Percentiles rank a stretch among this genome's conserved stretches.
These are phyloP conservation scores for Schoenoplectus tabernaemontani DNA, from an alignment of 202 grass and related monocot species.

Conservation along the genomic window DNA sequence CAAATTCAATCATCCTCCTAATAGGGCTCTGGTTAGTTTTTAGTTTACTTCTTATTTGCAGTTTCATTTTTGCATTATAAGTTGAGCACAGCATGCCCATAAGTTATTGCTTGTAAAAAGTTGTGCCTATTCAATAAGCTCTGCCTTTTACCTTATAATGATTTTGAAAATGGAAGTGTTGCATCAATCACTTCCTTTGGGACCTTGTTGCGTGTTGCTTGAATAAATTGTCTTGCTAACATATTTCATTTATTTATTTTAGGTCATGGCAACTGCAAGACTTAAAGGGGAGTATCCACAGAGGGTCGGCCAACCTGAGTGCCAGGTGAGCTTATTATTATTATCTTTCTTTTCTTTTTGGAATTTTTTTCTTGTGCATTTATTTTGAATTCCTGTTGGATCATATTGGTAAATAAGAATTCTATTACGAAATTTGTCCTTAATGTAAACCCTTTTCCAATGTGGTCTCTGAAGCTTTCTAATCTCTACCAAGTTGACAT, in stretches of 20 bases:
- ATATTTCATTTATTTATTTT: slow-evolving; percentile 31
- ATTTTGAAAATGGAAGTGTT: neutral
- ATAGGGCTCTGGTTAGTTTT: slow-evolving; percentile 55
- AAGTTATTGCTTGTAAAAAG: neutral
- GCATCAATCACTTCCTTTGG: neutral
- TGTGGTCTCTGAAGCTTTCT: neutral
- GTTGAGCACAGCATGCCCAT: neutral
- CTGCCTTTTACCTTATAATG: neutral
- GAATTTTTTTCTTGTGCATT: neutral
- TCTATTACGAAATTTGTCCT: neutral
- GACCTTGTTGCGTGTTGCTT: neutral
- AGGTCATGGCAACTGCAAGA: slow-evolving; percentile 81
- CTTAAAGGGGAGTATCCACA: slow-evolving; percentile 91
- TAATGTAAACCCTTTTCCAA: neutral
- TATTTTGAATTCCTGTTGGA: neutral
- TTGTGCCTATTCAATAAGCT: neutral
- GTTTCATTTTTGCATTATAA: neutral
- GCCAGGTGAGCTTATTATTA: slow-evolving; percentile 49
- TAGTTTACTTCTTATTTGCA: neutral
- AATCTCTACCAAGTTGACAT: neutral
- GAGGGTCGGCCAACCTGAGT: slow-evolving; percentile 81
- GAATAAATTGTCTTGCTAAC: slow-evolving; percentile 21
- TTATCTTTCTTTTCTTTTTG: neutral
- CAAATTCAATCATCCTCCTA: slow-evolving; percentile 83
- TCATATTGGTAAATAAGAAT: neutral